Base-by-base conservation (phyloP, 2,329 filamentous ascomycete genomes). In the Leptographium galeiforme region DNA sequence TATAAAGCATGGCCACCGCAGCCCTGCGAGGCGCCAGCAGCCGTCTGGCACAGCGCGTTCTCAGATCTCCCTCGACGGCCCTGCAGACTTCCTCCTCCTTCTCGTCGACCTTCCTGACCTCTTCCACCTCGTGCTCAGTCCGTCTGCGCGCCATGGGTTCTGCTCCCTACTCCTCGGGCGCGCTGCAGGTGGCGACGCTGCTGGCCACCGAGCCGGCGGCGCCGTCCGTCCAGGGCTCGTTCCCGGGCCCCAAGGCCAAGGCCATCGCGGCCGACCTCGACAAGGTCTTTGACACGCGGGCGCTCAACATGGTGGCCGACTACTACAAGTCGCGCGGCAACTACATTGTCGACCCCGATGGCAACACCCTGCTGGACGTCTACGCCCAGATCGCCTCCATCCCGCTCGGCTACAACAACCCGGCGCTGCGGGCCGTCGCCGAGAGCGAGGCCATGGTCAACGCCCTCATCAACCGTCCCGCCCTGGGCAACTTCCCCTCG, bases 331-430 rank as follows among this genome's bases (percentile, higher is more conserved):
- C 83, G 61, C 70, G 75, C 55, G 89, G 89, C 63, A 95, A 95
- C 73, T 95, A 94, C 66, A 81, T 88, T 60, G 77, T 76, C 38
- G 84, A 88, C 61, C 75, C 81, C 0, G 84, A 88, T 63, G 84
- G 83, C 59, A 87, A 88, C 63, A 69, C 79, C 16, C 70, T 87
- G 55, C 76, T 88, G n/a, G 84, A 88, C 61, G 84, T 87, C 55
- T 91, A 91, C 65, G 87, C 89, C 51, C 89, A 95, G 70, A 95
- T 95, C 64, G 89, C 89, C 58, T 95, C 88, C 44, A 95, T 95
- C 62, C 87, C 89, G 4, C 76, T 95, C 47, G 89, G 89, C 56
- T 95, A 95, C 78, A 95, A 91, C 77, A 95, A 95, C 72, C 83
- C 87, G 8, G 70, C 76, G 59, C 78, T 95, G 57, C 73, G 79